Evolutionary conservation across 2,329 filamentous ascomycete genomes (phyloP).

Genomic region (Didymella pinodella): DNA sequence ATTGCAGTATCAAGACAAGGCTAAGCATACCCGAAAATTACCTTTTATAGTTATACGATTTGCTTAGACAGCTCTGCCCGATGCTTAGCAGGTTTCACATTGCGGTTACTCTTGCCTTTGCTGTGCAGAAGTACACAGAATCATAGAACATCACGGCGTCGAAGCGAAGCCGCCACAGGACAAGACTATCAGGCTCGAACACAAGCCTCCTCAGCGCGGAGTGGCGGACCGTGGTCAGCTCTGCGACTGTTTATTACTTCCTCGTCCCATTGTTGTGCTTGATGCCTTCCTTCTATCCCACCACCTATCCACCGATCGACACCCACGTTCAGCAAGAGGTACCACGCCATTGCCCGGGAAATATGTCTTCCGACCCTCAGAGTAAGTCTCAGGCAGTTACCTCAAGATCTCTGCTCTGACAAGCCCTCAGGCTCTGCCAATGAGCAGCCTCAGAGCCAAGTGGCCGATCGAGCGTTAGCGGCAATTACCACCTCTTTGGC

Average conservation of each 20-base stretch:
- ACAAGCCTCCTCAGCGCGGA: slow-evolving; percentile 23
- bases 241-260: slow-evolving; percentile 46
- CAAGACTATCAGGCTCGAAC: slow-evolving; percentile 27
- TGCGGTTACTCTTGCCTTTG: slow-evolving; percentile 31
- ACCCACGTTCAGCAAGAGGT: slow-evolving; percentile 22
- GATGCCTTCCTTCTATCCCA: slow-evolving; percentile 34
- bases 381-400: slow-evolving; percentile 37
- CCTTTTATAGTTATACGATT: slow-evolving; percentile 14
- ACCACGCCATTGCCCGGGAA: slow-evolving; percentile 30
- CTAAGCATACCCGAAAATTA: slow-evolving; percentile 26
- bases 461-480: slow-evolving; percentile 38
- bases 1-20: slow-evolving; percentile 26
- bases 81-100: slow-evolving; percentile 43
- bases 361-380: slow-evolving; percentile 44
- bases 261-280: slow-evolving; percentile 34
- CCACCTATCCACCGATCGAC: slow-evolving; percentile 34
- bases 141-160: slow-evolving; percentile 18
- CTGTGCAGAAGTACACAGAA: slow-evolving; percentile 24
- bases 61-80: slow-evolving; percentile 20
- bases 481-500: slow-evolving; percentile 34
- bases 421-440: slow-evolving; percentile 36
- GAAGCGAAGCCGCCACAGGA: slow-evolving; percentile 21
- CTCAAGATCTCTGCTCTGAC: slow-evolving; percentile 32
- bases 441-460: slow-evolving; percentile 38
- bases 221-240: slow-evolving; percentile 26